Percentiles rank a stretch among this genome's conserved stretches.
phyloP scores from a whole-genome alignment of 2,329 filamentous ascomycete genomes.

The Dactylellina parvicollis region DNA sequence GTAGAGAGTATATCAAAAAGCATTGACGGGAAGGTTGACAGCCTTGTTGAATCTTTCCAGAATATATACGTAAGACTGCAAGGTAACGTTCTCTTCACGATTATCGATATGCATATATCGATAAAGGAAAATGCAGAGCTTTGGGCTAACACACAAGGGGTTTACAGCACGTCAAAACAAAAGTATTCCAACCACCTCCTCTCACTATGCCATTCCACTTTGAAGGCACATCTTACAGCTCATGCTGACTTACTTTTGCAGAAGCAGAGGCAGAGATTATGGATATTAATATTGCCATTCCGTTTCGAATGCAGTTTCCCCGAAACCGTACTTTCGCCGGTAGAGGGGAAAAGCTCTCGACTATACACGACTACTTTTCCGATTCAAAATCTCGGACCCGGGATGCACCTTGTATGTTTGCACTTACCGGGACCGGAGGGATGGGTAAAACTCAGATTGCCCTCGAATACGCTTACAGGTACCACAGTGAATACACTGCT shows the following conservation, averaged over 20 bases:
- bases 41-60: not conserved
- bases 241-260: not conserved
- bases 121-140: too few species aligned
- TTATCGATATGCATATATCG: too few species aligned
- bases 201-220: too few species aligned
- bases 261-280: not conserved
- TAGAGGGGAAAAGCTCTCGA: not conserved
- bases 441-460: slow-evolving; percentile 25
- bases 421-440: not conserved
- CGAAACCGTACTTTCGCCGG: slow-evolving; percentile 18
- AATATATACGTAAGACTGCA: not conserved
- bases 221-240: too few species aligned
- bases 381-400: not conserved
- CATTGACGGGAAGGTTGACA: not conserved
- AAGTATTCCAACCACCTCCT: too few species aligned
- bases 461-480: slow-evolving; percentile 9
- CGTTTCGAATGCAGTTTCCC: slow-evolving; percentile 4
- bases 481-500: not conserved
- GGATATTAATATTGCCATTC: slow-evolving; percentile 1
- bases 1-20: not conserved
- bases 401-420: not conserved
- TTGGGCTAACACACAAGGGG: too few species aligned
- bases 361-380: not conserved
- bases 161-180: too few species aligned
- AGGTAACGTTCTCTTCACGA: too few species aligned